Conservation (phyloP, 768 basidiomycete genomes). For the Clitopilus passeckerianus region DNA sequence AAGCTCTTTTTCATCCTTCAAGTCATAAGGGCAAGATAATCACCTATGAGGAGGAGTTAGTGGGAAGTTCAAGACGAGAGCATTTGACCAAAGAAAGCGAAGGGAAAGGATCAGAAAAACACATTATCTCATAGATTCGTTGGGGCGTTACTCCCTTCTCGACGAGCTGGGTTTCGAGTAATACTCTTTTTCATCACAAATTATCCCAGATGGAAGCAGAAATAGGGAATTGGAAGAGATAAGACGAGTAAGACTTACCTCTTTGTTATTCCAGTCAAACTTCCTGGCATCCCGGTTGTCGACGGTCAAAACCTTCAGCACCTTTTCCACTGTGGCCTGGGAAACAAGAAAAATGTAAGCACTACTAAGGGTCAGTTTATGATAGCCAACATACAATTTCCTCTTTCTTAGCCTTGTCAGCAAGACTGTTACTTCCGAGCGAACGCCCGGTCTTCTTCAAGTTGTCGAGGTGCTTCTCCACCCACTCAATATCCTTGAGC, state of each 20-base stretch:
- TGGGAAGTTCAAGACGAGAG: conserved; percentile 10
- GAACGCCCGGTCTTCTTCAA: conserved; percentile 71
- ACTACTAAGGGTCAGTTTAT: not conserved
- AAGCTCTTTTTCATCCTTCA: conserved; percentile 70
- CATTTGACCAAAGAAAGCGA: conserved; percentile 1
- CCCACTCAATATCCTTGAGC: conserved; percentile 98
- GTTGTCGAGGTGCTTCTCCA: conserved; percentile 81
- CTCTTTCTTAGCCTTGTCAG: conserved; percentile 94
- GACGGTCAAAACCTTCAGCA: conserved; percentile 70
- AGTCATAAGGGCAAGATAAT: not conserved
- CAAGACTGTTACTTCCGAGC: conserved; percentile 72
- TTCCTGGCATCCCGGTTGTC: conserved; percentile 91
- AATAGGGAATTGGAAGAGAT: not conserved
- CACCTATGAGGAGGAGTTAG: not conserved
- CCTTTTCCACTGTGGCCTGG: conserved; percentile 85
- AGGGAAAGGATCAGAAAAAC: conserved; percentile 31
- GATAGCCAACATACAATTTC: conserved; percentile 64
- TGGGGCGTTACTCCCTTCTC: conserved; percentile 93
- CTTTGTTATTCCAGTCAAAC: conserved; percentile 93
- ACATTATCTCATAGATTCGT: conserved; percentile 60
- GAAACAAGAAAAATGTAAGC: not conserved
- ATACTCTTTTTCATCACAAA: conserved; percentile 72
- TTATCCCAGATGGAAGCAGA: not conserved
- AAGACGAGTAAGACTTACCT: conserved; percentile 51
- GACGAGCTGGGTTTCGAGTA: conserved; percentile 96